These are phyloP conservation scores for Schizopora paradoxa DNA, from an alignment of 1,284 basidiomycete genomes.

Conservation along the genomic window DNA sequence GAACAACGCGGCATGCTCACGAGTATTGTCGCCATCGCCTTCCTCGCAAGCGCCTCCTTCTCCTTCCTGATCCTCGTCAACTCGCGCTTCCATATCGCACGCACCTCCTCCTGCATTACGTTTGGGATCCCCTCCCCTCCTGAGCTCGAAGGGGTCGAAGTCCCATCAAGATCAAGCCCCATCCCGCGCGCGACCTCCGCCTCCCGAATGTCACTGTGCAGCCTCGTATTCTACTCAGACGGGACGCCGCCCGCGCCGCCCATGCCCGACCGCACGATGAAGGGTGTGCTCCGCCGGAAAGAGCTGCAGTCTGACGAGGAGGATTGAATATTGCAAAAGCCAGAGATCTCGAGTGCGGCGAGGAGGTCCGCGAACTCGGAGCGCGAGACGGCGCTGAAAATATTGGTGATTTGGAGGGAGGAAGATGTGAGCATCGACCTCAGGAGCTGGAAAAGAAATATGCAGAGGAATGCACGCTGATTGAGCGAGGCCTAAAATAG, in stretches of 20 bases:
- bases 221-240: conserved; percentile 46
- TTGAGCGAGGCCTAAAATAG: conserved; percentile 32
- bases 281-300: conserved; percentile 54
- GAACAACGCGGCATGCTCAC: too few relatives aligned
- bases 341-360: conserved; percentile 65
- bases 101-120: conserved; percentile 60
- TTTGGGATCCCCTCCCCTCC: conserved; percentile 32
- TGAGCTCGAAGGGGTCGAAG: too few relatives aligned
- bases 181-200: conserved; percentile 64
- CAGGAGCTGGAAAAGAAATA: conserved; percentile 28
- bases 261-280: conserved; percentile 36
- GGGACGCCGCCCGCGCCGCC: conserved; percentile 33
- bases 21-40: too few relatives aligned
- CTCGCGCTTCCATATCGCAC: conserved; percentile 65
- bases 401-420: conserved; percentile 44
- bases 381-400: conserved; percentile 59
- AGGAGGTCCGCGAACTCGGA: conserved; percentile 71
- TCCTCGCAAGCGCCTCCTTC: conserved; percentile 22
- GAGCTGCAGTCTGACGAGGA: conserved; percentile 33
- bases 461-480: conserved; percentile 38
- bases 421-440: conserved; percentile 40
- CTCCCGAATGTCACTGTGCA: conserved; percentile 51
- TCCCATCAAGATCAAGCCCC: too few relatives aligned
- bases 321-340: conserved; percentile 52
- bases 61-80: conserved; percentile 50